A percentile compares a stretch with the other conserved stretches of the same genome.
Conservation (phyloP, 2,329 filamentous ascomycete species). For the Lasiodiplodia gonubiensis region DNA sequence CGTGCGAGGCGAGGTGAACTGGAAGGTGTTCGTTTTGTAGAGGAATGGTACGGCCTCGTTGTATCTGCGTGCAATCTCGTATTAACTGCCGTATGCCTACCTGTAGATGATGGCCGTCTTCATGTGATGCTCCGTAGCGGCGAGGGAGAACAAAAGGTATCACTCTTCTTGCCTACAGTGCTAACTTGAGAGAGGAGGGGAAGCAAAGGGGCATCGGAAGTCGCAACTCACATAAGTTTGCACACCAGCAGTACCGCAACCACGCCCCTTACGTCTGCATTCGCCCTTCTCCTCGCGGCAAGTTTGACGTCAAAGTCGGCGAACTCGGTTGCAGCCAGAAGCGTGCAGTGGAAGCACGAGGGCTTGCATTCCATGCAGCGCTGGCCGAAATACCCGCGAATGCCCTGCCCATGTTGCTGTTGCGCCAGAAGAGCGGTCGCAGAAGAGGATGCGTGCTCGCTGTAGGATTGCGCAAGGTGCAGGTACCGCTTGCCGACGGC, state of each 20-base stretch:
- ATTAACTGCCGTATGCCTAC: conserved; percentile 11
- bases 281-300: conserved; percentile 7
- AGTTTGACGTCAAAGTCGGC: conserved; percentile 10
- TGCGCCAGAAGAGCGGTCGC: conserved; percentile 1
- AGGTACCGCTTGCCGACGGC: conserved; percentile 16
- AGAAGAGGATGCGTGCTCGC: neutral
- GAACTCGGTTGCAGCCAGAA: conserved; percentile 8
- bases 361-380: conserved; percentile 12
- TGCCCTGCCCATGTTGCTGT: neutral
- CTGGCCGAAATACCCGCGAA: conserved; percentile 3
- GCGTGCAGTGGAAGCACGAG: conserved; percentile 16
- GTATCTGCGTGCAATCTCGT: conserved; percentile 15
- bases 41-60: conserved; percentile 26
- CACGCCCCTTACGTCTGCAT: conserved; percentile 17
- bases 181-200: neutral
- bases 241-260: neutral
- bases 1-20: conserved; percentile 23
- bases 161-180: neutral
- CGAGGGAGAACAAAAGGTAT: neutral
- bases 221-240: conserved; percentile 16
- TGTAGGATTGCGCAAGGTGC: conserved; percentile 13
- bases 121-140: neutral
- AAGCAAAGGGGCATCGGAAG: neutral
- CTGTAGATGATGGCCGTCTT: neutral
- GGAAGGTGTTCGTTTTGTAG: conserved; percentile 26